Evolutionary conservation across 768 basidiomycete genomes (phyloP), one percentile per base, ranked within the genome.

Genomic region (Mycena haematopus): DNA sequence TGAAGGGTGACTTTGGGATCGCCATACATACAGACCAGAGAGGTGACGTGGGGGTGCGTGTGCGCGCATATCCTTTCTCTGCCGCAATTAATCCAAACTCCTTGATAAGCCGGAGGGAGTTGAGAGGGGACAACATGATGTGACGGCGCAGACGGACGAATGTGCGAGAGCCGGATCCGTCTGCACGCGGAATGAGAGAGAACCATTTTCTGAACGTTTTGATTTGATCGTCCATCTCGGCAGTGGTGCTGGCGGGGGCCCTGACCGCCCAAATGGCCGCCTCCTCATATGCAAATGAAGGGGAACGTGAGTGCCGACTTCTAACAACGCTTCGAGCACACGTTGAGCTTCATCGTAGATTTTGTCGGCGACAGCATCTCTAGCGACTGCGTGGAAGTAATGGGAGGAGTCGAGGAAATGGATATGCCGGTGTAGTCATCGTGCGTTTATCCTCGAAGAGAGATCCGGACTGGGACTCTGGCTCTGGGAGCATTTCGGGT

Each of bases 31-130:
- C 77, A 60, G 24, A 76, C 68, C 44, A 77, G 74, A 14, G 68
- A 67, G 35, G 72, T 69, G 29, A 78, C 66, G 76, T 53, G 52
- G 75, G 72, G 21, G 74, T 68, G 2, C 66, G 52, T 29, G 69
- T 53, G 69, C 36, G 14, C 66, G 60, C 58, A 58, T 81, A 82
- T 0, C 87, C 87, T 65, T 84, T 86, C 19, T 75, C 71, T 3
- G 80, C 80, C n/a, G 77, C 74, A 5, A 78, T 71, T 46, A 78
- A 56, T 21, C 79, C 83, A 52, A 86, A 82, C 15, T 71, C 75
- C 57, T 78, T 68, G 17, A 84, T 62, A 25, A 84, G 73, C 1
- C 70, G 53, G 25, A 84, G 68, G 11, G 78, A 69, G 13, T 69
- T 69, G n/a, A 75, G 65, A 17, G 79, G 75, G 15, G 78, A 72